These are phyloP conservation scores for Tetrapisispora pingtungensis DNA, from an alignment of 805 yeast genomes.

Conservation along the genomic window DNA sequence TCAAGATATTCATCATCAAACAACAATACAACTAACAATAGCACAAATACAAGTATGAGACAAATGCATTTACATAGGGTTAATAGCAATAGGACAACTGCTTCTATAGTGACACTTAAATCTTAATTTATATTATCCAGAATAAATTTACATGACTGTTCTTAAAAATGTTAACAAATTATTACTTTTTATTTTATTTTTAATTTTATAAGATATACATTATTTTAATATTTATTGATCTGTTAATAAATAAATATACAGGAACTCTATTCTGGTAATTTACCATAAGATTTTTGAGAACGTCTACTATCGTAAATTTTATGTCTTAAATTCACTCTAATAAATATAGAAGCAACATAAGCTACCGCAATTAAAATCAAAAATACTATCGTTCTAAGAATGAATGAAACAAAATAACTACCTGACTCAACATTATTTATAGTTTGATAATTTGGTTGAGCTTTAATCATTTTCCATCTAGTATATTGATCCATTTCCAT, in stretches of 20 bases:
- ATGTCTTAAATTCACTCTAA: background rate
- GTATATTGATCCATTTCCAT: conserved; percentile 16
- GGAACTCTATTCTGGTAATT: background rate
- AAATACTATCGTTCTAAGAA: conserved; percentile 1
- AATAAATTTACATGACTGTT: too few species aligned
- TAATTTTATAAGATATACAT: too few species aligned
- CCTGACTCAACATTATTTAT: background rate
- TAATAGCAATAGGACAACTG: conserved; percentile 13
- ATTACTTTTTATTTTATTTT: too few species aligned
- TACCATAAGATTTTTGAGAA: background rate
- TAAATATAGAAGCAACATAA: conserved; percentile 1
- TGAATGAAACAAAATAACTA: conserved; percentile 1
- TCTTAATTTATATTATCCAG: too few species aligned
- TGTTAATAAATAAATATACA: too few species aligned
- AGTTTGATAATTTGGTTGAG: conserved; percentile 12
- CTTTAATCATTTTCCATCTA: conserved; percentile 21
- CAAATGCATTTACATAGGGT: conserved; percentile 15
- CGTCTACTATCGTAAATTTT: background rate
- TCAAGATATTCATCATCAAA: conserved; percentile 19
- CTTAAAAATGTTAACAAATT: too few species aligned
- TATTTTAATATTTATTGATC: too few species aligned
- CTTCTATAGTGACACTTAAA: conserved; percentile 14
- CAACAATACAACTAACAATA: background rate
- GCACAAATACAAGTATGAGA: conserved; percentile 9
- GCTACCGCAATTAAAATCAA: background rate